Evolutionary conservation across 169 alveolate genomes (phyloP).

Genomic region (Pseudocohnilembus persalinus): DNA sequence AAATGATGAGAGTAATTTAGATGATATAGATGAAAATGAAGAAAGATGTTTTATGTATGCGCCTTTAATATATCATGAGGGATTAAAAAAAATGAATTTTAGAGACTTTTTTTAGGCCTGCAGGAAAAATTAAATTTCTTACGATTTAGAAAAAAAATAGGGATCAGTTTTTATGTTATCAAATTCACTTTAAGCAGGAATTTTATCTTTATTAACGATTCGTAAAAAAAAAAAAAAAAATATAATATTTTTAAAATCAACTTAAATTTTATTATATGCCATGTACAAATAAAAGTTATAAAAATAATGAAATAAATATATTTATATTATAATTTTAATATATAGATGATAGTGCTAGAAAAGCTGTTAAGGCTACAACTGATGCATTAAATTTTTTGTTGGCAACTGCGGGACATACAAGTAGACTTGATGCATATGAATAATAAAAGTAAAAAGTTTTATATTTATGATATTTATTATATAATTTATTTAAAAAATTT

Average conservation of each 20-base stretch:
- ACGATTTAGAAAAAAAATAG: slow-evolving; percentile 60
- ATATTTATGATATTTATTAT: neutral
- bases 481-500: neutral
- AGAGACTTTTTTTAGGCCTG: slow-evolving; percentile 74
- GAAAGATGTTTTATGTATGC: slow-evolving; percentile 58
- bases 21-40: slow-evolving; percentile 30
- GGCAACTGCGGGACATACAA: neutral
- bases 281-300: too few relatives aligned
- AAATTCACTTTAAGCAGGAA: slow-evolving; percentile 62
- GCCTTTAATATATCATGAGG: slow-evolving; percentile 63
- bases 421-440: neutral
- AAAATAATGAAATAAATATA: too few relatives aligned
- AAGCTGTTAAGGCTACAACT: slow-evolving; percentile 7
- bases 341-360: slow-evolving; percentile 10
- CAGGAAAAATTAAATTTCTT: slow-evolving; percentile 66
- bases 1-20: neutral
- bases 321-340: too few relatives aligned
- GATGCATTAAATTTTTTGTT: slow-evolving; percentile 18
- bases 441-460: neutral
- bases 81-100: slow-evolving; percentile 55
- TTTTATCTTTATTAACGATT: slow-evolving; percentile 58
- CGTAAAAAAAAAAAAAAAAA: too few relatives aligned
- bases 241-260: too few relatives aligned
- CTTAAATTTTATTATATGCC: neutral
- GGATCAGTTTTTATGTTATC: slow-evolving; percentile 65